phyloP scores from a whole-genome alignment of 192 early-diverging fungal species.

The Coemansia sp. region DNA sequence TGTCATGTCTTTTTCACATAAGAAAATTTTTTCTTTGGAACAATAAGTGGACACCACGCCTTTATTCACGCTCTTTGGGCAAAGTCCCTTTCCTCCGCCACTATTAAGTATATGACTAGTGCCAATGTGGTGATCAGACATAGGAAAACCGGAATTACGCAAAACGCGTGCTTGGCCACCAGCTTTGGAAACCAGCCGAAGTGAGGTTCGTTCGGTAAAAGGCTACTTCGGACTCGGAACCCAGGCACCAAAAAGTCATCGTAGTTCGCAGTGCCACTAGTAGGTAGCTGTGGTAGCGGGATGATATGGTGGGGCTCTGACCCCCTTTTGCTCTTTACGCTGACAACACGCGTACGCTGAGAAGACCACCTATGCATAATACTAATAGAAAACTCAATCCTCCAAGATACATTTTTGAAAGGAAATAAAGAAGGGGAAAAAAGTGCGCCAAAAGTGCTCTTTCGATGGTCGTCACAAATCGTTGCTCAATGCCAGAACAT shows the following conservation, averaged over 20 bases:
- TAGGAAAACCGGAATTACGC: background rate
- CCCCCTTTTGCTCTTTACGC: background rate
- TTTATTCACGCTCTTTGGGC: background rate
- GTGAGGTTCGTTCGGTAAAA: background rate
- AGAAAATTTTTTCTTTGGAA: background rate
- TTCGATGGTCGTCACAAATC: background rate
- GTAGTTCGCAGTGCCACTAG: background rate
- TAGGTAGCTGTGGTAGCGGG: background rate
- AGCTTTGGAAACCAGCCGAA: background rate
- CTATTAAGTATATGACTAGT: background rate
- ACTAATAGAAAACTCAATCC: background rate
- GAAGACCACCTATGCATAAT: conserved; percentile 1
- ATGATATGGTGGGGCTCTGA: background rate
- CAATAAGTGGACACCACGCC: background rate
- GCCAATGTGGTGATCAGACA: background rate
- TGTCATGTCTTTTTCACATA: background rate
- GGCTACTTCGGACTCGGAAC: background rate
- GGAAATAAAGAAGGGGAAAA: background rate
- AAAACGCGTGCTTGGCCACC: background rate
- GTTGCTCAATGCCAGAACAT: conserved; percentile 34
- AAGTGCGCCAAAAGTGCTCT: background rate
- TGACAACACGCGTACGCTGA: background rate
- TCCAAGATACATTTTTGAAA: background rate
- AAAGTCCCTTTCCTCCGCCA: background rate
- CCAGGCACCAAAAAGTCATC: background rate